Base-by-base conservation (phyloP, 257 asterid genomes). In the Capsicum chinense region DNA sequence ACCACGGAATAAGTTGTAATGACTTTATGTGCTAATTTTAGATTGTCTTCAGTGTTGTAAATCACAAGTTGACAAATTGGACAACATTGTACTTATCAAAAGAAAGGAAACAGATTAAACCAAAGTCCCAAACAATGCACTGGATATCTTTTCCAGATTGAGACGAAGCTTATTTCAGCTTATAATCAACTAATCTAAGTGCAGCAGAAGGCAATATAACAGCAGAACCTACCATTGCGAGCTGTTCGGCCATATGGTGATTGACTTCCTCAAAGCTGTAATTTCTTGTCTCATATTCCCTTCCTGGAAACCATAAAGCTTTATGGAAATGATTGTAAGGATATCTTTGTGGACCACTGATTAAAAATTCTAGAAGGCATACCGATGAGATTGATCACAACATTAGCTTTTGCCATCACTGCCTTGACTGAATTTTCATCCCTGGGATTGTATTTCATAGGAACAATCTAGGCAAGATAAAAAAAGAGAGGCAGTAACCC, bases 301-400 rank as follows among this genome's bases (percentile, higher is more conserved):
- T 90, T 86, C 98, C 99, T 97, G 93, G 83, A 85, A 84, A 60
- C 80, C 81, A 84, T 50, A 50, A 39, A 87, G 54, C 78, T 80
- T 68, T 26, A 76, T 9, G 15, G 26, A 56, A 83, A 54, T 68
- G 76, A 33, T 62, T 37, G 69, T 59, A 78, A 39, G 48, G 14
- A 69, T 9, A 52, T 62, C 17, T 82, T 71, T 52, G 39, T 67
- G 58, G 59, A 64, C 52, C 50, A 67, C 39, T 56, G 57, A 54
- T 7, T 39, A 74, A 79, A 42, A 63, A 64, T 44, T 66, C 15
- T 15, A 47, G 85, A 85, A 63, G 54, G 69, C 80, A 6, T 90
- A 96, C 99, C 98, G n/a, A 97, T 93, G 86, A 97, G 99, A 88
- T 97, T 95, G 84, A 97, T 97, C 76, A 97, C 98, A 89, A 97